Conservation (phyloP, 176 grass and related monocot species). For the Aegilops speltoides region DNA sequence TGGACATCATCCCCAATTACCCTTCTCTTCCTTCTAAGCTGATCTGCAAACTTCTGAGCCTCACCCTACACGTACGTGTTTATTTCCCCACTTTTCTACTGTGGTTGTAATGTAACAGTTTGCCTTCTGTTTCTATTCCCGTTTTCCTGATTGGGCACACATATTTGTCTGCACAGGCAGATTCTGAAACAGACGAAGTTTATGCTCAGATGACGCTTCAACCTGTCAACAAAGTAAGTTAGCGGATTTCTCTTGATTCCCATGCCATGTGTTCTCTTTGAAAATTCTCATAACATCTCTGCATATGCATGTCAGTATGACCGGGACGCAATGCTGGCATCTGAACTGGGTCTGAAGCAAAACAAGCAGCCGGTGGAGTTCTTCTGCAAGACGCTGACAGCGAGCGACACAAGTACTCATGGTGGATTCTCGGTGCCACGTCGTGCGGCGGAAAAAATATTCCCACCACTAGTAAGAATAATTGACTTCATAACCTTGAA, state of each 20-base stretch:
- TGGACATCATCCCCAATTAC: constrained; percentile 79
- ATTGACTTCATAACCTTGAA: constrained; percentile 11
- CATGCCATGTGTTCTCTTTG: neutral
- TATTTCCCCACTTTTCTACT: neutral
- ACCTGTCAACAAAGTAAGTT: constrained; percentile 88
- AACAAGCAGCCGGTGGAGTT: constrained; percentile 95
- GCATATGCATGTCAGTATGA: constrained; percentile 64
- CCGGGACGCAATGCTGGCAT: constrained; percentile 90
- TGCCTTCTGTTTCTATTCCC: neutral
- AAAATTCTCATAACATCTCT: constrained; percentile 16
- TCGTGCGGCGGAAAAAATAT: constrained; percentile 96
- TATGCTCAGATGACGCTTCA: constrained; percentile 99
- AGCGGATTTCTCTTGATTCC: neutral
- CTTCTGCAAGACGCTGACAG: constrained; percentile 94
- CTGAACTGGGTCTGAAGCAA: constrained; percentile 94
- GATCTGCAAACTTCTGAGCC: constrained; percentile 85
- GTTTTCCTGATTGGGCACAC: neutral
- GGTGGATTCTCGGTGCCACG: constrained; percentile 97
- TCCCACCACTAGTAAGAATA: constrained; percentile 87
- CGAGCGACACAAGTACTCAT: constrained; percentile 95
- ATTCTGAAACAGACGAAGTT: constrained; percentile 96
- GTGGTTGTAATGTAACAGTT: neutral
- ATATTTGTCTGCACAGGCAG: constrained; percentile 62
- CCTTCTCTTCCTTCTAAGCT: constrained; percentile 91
- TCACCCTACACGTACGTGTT: constrained; percentile 76